phyloP scores from a whole-genome alignment of 176 grass and related monocot species.

The Leersia perrieri region DNA sequence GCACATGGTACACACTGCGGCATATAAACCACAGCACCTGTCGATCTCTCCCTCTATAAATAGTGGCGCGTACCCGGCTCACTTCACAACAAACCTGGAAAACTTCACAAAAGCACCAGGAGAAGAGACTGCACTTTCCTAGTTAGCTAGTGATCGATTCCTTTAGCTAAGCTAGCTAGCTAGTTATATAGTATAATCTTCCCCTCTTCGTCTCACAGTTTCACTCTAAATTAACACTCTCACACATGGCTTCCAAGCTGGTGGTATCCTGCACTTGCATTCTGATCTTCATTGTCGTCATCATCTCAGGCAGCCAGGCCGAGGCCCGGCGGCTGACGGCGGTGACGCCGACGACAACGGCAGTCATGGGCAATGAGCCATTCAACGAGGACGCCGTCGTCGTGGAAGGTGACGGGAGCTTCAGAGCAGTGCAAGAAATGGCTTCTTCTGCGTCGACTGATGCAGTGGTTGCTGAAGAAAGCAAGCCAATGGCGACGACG shows the following conservation, averaged over 20 bases:
- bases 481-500: conserved; percentile 28
- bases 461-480: not conserved
- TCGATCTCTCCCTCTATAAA: conserved; percentile 23
- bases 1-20: not conserved
- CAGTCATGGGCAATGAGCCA: not conserved
- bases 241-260: conserved; percentile 36
- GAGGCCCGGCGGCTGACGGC: conserved; percentile 24
- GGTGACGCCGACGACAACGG: not conserved
- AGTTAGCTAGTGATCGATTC: not conserved
- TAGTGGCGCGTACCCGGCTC: not conserved
- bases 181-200: not conserved
- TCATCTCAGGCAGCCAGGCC: conserved; percentile 41
- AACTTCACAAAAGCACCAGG: not conserved
- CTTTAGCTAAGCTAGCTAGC: not conserved
- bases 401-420: not conserved
- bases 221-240: not conserved
- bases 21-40: not conserved
- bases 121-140: not conserved
- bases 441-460: not conserved
- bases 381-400: not conserved
- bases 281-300: conserved; percentile 32
- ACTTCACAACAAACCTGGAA: conserved; percentile 3
- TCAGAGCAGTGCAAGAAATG: conserved; percentile 13
- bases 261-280: conserved; percentile 28
- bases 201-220: not conserved